Base-by-base conservation (phyloP, 2,329 filamentous ascomycete species). In the Alternaria gansuensis region DNA sequence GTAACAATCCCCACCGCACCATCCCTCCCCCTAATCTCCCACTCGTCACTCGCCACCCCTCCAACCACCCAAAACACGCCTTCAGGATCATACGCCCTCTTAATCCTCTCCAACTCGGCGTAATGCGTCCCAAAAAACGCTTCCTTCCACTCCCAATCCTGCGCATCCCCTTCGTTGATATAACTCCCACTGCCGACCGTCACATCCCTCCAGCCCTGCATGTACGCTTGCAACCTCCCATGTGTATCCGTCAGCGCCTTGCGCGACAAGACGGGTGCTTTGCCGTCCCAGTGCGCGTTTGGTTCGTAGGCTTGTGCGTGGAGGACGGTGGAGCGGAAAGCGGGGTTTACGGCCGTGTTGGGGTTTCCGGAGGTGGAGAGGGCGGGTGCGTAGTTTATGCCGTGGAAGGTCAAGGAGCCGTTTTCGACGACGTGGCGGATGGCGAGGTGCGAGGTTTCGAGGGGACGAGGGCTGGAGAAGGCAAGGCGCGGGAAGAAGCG, bases 121-220 rank as follows among this genome's bases (percentile, higher is more conserved):
- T 74, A 75, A 50, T 73, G 67, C 2, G 11, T 31, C 28, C 73
- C 71, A 41, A 59, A 75, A 41, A 72, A 73, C 4, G 58, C 63
- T 0, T 62, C 29, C 51, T 69, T 67, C 64, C 65, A 75, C 26
- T 57, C 54, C 58, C 61, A 60, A 44, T 70, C 69, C 63, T 71
- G 69, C 57, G 66, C 67, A 62, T 73, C 70, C 10, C 69, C 70
- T 26, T 74, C 72, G 49, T 73, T 73, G 36, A 70, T 62, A 62
- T 73, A 73, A 51, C 60, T 63, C 39, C 71, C 69, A 33, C 59
- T 54, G 6, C 61, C 65, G 0, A 62, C 63, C 2, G 67, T 66
- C 8, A 70, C 58, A 57, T 70, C 67, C 3, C 69, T 41, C 68
- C 68, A 74, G 9, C 6, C 41, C 60, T 71, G 64, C 63, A 72